Conservation (phyloP, 495 filamentous ascomycete genomes). For the Trichoderma erinaceum region DNA sequence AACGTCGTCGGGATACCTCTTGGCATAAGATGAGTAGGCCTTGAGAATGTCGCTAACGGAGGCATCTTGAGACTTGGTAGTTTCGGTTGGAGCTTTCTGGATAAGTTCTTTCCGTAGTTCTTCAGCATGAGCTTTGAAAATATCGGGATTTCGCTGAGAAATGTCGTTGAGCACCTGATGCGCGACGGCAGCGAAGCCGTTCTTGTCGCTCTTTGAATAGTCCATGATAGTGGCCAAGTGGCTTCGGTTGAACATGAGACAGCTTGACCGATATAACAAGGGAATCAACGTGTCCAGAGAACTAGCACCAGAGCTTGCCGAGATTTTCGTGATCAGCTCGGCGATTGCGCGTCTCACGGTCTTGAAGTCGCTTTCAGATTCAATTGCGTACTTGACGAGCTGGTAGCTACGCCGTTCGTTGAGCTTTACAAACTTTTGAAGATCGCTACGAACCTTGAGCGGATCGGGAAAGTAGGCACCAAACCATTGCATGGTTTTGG, state of each 20-base stretch:
- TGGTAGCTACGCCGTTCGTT: slow-evolving; percentile 90
- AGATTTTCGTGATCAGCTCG: slow-evolving; percentile 77
- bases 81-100: slow-evolving; percentile 65
- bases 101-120: slow-evolving; percentile 84
- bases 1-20: slow-evolving; percentile 75
- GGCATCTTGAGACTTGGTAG: slow-evolving; percentile 54
- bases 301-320: slow-evolving; percentile 43
- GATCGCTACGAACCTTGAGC: slow-evolving; percentile 56
- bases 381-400: slow-evolving; percentile 77
- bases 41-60: slow-evolving; percentile 81
- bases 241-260: slow-evolving; percentile 86
- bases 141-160: slow-evolving; percentile 75
- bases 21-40: slow-evolving; percentile 84
- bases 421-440: slow-evolving; percentile 85
- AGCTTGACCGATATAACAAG: slow-evolving; percentile 76
- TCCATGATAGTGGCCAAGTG: slow-evolving; percentile 88
- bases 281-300: slow-evolving; percentile 74
- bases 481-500: slow-evolving; percentile 59
- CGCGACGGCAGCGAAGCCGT: slow-evolving; percentile 67
- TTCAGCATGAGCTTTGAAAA: slow-evolving; percentile 85
- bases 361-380: slow-evolving; percentile 83
- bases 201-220: slow-evolving; percentile 72
- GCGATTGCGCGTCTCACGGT: slow-evolving; percentile 84
- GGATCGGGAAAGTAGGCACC: slow-evolving; percentile 70
- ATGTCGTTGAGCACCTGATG: slow-evolving; percentile 93